These are phyloP conservation scores for Copromyces sp. DNA, from an alignment of 495 filamentous ascomycete genomes.

Conservation along the genomic window DNA sequence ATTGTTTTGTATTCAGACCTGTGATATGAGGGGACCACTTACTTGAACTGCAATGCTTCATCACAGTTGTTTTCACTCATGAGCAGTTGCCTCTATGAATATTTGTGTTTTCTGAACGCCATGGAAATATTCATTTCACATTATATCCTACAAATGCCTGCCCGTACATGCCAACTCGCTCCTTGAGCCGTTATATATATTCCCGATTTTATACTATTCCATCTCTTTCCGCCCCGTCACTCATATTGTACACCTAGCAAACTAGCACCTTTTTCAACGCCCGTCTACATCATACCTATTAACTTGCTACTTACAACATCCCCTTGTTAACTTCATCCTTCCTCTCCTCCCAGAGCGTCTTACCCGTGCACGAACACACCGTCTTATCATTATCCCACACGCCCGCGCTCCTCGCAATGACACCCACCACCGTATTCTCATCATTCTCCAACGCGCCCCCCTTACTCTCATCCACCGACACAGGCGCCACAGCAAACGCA, in stretches of 20 bases:
- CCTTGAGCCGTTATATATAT: background rate
- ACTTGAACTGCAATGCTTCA: background rate
- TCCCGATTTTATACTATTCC: background rate
- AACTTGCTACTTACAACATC: conserved; percentile 50
- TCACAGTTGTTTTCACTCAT: background rate
- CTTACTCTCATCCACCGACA: conserved; percentile 48
- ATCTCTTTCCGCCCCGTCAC: background rate
- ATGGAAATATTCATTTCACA: background rate
- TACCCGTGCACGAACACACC: conserved; percentile 87
- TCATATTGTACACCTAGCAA: background rate
- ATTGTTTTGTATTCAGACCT: background rate
- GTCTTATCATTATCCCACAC: conserved; percentile 99
- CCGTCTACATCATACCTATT: background rate
- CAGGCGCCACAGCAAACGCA: conserved; percentile 75
- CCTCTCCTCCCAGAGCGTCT: conserved; percentile 96
- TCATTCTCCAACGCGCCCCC: conserved; percentile 54
- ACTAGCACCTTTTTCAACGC: background rate
- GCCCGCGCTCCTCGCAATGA: conserved; percentile 88
- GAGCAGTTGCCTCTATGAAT: background rate
- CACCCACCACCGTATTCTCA: conserved; percentile 74
- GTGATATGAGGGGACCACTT: background rate
- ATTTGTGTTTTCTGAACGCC: background rate
- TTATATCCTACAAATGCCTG: background rate
- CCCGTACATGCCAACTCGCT: background rate
- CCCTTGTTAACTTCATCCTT: conserved; percentile 79